phyloP scores from a whole-genome alignment of 192 early-diverging fungal species.

The Geranomyces michiganensis region DNA sequence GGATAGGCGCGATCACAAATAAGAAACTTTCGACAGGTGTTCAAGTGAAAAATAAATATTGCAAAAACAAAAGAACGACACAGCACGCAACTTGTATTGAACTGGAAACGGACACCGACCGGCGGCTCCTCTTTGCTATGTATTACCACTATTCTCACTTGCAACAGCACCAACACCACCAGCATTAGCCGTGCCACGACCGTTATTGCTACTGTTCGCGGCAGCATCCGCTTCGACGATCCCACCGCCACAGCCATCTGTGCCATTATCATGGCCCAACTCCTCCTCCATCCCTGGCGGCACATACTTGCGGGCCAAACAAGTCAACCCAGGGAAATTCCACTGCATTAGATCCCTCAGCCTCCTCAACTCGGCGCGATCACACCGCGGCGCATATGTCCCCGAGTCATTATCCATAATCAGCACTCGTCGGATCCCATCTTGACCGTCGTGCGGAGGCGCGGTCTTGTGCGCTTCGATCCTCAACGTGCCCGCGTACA shows the following conservation, averaged over 20 bases:
- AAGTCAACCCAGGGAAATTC: constrained; percentile 24
- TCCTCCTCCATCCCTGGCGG: constrained; percentile 10
- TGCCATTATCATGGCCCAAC: constrained; percentile 9
- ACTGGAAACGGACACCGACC: too few species aligned
- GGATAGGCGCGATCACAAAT: too few species aligned
- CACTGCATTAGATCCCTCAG: constrained; percentile 16
- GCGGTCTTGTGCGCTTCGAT: constrained; percentile 6
- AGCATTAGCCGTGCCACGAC: too few species aligned
- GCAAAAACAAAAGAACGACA: too few species aligned
- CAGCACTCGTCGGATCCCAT: neutral
- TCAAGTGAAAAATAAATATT: too few species aligned
- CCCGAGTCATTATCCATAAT: constrained; percentile 32
- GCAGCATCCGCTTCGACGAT: neutral
- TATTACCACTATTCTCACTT: too few species aligned
- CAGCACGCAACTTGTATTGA: too few species aligned
- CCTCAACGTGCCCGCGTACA: constrained; percentile 29
- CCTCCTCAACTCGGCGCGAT: constrained; percentile 23
- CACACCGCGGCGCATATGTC: constrained; percentile 30
- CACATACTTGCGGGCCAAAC: constrained; percentile 5
- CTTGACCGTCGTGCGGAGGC: neutral
- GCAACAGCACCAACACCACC: too few species aligned
- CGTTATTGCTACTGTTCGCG: too few species aligned
- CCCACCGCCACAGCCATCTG: neutral
- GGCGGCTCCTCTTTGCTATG: too few species aligned
- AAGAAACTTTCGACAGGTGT: too few species aligned